A percentile compares a stretch with the other conserved stretches of the same genome.
Conservation (phyloP, 2,329 filamentous ascomycete species). For the Diaporthe destruens region DNA sequence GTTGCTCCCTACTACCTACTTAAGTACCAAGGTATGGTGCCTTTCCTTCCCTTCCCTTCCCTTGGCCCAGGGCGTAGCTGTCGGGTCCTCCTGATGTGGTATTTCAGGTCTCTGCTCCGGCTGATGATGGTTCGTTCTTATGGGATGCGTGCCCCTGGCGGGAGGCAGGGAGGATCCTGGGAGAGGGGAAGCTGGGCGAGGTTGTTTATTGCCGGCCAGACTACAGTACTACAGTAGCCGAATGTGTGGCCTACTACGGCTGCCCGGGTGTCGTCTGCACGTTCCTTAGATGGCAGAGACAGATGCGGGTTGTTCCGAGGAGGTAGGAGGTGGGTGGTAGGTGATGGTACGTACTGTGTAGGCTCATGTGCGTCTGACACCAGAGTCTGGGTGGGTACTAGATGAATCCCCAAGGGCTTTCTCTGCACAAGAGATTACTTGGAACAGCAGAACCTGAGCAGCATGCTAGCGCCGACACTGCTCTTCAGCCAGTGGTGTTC, state of each 20-base stretch:
- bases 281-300: background rate
- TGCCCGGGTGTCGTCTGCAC: background rate
- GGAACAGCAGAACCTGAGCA: no score
- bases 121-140: background rate
- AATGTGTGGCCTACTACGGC: background rate
- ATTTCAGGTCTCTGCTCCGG: background rate
- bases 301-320: background rate
- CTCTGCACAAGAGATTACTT: no score
- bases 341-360: background rate
- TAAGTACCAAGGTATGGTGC: background rate
- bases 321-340: background rate
- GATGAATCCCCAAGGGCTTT: no score
- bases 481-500: background rate
- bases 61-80: background rate
- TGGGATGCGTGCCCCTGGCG: constrained; percentile 2
- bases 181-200: background rate
- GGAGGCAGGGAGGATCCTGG: constrained; percentile 1
- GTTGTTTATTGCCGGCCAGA: background rate
- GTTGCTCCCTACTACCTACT: background rate
- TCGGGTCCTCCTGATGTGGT: background rate
- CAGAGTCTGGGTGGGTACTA: no score
- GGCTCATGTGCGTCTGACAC: constrained; percentile 11
- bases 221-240: background rate
- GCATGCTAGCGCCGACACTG: background rate
- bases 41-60: no score